phyloP scores from a whole-genome alignment of 116 monocot genomes.

The Dioscorea cayenensis region DNA sequence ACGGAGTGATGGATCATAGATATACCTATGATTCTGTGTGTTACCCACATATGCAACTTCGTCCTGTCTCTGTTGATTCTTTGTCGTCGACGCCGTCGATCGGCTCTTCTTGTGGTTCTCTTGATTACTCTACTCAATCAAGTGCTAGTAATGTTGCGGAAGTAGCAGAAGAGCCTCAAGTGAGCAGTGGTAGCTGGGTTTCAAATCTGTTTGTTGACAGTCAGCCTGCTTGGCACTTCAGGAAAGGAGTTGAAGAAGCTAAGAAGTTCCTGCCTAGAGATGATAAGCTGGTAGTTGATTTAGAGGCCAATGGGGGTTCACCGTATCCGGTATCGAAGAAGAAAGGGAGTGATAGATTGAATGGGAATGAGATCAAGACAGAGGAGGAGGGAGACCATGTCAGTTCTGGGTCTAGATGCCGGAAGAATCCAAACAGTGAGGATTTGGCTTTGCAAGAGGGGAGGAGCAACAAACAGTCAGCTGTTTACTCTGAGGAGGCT shows the following conservation, averaged over 20 bases:
- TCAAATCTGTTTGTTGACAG: slow-evolving; percentile 1
- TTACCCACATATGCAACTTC: background rate
- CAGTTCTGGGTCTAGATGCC: slow-evolving; percentile 11
- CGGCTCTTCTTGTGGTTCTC: background rate
- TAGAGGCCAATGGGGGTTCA: slow-evolving; percentile 8
- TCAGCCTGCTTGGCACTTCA: slow-evolving; percentile 18
- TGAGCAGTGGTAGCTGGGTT: background rate
- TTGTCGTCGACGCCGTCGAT: background rate
- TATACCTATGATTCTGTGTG: background rate
- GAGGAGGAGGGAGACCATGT: slow-evolving; percentile 10
- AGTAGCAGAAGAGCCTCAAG: background rate
- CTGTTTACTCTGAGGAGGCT: slow-evolving; percentile 42
- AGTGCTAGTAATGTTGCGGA: background rate
- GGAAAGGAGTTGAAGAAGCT: slow-evolving; percentile 20
- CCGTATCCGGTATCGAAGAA: background rate
- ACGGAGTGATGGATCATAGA: background rate
- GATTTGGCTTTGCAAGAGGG: slow-evolving; percentile 31
- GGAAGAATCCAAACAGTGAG: slow-evolving; percentile 20
- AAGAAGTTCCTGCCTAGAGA: slow-evolving; percentile 17
- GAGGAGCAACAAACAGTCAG: slow-evolving; percentile 54
- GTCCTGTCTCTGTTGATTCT: slow-evolving; percentile 2
- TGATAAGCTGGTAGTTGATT: slow-evolving; percentile 9
- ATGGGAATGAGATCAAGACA: slow-evolving; percentile 7
- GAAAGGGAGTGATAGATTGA: background rate
- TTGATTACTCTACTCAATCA: background rate